Base-by-base conservation (phyloP, 768 basidiomycete species). In the Rhodosporidiobolus sp. region DNA sequence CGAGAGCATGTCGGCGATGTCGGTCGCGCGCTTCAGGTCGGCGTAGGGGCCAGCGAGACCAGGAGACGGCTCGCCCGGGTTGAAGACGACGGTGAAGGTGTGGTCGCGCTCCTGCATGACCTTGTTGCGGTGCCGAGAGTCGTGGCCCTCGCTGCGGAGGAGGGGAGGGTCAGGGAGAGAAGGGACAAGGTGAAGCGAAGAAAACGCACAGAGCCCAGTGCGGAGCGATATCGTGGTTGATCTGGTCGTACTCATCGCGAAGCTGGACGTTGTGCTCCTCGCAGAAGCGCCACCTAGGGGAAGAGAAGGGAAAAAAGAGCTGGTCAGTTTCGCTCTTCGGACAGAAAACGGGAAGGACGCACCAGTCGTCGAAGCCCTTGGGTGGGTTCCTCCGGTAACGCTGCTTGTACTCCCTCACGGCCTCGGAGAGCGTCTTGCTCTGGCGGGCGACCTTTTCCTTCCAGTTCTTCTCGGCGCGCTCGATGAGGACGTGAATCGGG, bases 281-380 rank as follows among this genome's bases (percentile, higher is more conserved):
- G 32, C 83, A 83, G 76, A 85, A 86, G 14, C 79, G 74, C 85
- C 85, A 86, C 84, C 84, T 79, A 38, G 4, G 19, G 17, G 9
- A 49, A 38, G 6, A 43, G 7, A 20, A 53, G 8, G 52, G 22
- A 20, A 32, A 24, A 14, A 20, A 30, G 46, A 43, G 38, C n/a
- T 32, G 2, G 38, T 8, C n/a, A 32, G 7, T 2, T 22, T 48
- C 26, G 11, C 16, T 35, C 35, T 5, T 22, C 19, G 50, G 38
- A 24, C 11, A 45, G 38, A 26, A 26, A 24, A 26, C 24, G 5
- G 20, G 16, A 38, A 24, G 8, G 52, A 49, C 80, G 70, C 79
- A 95, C 94, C 95, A 97, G n/a, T 85, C 82, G 79, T 92, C 94
- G 74, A 98, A 99, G 1, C 94, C 95, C 63, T 85, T 87, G 0